phyloP scores from a whole-genome alignment of 2,329 filamentous ascomycete species.

The Acrodontium crateriforme region DNA sequence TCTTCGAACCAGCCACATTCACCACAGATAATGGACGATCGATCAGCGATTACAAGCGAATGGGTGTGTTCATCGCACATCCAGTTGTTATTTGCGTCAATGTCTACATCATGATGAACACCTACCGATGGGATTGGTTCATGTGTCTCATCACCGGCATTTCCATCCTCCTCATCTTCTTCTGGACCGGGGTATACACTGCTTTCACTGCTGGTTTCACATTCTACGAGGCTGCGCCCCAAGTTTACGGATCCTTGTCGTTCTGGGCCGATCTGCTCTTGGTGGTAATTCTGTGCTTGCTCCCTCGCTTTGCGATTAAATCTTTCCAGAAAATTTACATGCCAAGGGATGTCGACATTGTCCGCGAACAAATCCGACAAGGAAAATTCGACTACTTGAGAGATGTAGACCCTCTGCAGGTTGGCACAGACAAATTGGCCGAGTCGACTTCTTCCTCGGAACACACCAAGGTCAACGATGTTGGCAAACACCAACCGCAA shows the following conservation, averaged over 20 bases:
- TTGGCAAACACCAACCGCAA: constrained; percentile 36
- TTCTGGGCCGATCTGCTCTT: constrained; percentile 82
- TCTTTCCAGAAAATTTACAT: constrained; percentile 84
- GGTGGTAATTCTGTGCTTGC: constrained; percentile 66
- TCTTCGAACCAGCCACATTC: constrained; percentile 57
- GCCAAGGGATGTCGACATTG: constrained; percentile 84
- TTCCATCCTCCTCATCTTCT: constrained; percentile 78
- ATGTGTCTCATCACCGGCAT: constrained; percentile 69
- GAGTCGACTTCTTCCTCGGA: constrained; percentile 48
- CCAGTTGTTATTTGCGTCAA: constrained; percentile 83
- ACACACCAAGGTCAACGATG: constrained; percentile 30
- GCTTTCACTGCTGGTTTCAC: constrained; percentile 42
- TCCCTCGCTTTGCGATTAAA: constrained; percentile 80
- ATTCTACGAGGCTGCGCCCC: constrained; percentile 63
- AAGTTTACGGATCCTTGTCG: constrained; percentile 66
- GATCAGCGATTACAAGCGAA: constrained; percentile 64
- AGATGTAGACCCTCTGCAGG: constrained; percentile 31
- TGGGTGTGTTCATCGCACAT: constrained; percentile 77
- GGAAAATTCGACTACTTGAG: constrained; percentile 70
- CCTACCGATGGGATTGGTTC: constrained; percentile 96
- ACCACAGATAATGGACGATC: constrained; percentile 59
- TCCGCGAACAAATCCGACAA: constrained; percentile 76
- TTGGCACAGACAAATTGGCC: constrained; percentile 28
- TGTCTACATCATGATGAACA: constrained; percentile 87
- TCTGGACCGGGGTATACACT: constrained; percentile 88